Percentiles rank a stretch among this genome's conserved stretches.
Conservation (phyloP, 257 asterid species). For the Handroanthus guayacan region DNA sequence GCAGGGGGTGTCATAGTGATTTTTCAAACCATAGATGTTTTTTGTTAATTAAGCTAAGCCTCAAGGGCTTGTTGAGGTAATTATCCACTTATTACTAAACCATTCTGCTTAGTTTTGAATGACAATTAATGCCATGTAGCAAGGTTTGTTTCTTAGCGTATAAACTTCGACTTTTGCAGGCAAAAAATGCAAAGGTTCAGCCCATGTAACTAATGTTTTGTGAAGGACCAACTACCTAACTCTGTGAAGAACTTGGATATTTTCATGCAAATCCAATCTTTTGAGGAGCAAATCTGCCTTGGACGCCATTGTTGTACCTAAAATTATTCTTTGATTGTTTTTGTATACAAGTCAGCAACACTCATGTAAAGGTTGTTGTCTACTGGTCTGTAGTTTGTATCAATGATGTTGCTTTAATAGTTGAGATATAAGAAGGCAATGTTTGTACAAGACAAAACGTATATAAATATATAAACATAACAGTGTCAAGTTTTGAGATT, state of each 20-base stretch:
- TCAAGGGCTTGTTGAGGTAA: no score
- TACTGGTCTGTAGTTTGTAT: conserved; percentile 16
- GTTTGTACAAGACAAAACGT: no score
- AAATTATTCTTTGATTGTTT: not conserved
- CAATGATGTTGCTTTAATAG: not conserved
- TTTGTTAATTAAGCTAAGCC: no score
- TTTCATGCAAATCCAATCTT: conserved; percentile 9
- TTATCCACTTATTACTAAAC: no score
- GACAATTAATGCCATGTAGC: not conserved
- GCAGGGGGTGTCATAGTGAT: no score
- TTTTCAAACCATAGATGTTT: no score
- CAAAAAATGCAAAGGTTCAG: conserved; percentile 30
- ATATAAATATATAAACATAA: not conserved
- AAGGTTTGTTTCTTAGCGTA: not conserved
- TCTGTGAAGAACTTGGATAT: not conserved
- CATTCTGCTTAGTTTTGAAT: not conserved
- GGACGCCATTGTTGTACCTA: conserved; percentile 21
- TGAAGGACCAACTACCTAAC: not conserved
- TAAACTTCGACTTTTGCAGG: conserved; percentile 25
- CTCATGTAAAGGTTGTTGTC: conserved; percentile 10
- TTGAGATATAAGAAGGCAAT: not conserved
- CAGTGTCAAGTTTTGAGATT: conserved; percentile 13
- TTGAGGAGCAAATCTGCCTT: conserved; percentile 7
- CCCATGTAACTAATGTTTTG: not conserved
- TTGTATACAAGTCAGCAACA: conserved; percentile 26